A percentile compares a stretch with the other conserved stretches of the same genome.
These are phyloP conservation scores for Diplocarpon rosae DNA, from an alignment of 2,329 filamentous ascomycete genomes.

Conservation along the genomic window DNA sequence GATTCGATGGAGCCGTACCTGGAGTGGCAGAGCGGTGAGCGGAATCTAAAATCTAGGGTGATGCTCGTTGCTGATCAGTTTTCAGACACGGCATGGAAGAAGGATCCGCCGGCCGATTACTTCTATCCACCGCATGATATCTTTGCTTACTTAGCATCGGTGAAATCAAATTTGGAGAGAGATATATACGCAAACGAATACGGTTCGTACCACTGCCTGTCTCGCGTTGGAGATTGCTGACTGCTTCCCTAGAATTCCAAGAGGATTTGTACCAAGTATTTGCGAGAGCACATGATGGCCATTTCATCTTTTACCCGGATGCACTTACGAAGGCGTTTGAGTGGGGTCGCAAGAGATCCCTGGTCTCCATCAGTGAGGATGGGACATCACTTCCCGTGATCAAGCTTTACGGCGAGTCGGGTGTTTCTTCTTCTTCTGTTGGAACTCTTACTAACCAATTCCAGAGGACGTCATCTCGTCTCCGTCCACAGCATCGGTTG, in stretches of 20 bases:
- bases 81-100: conserved; percentile 28
- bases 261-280: conserved; percentile 41
- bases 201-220: not conserved
- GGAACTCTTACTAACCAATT: not conserved
- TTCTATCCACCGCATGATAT: conserved; percentile 38
- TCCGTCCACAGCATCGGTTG: conserved; percentile 34
- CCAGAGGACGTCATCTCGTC: conserved; percentile 33
- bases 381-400: conserved; percentile 47
- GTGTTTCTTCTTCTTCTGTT: not conserved
- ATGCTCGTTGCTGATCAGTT: conserved; percentile 3
- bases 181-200: conserved; percentile 41
- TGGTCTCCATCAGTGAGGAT: conserved; percentile 51
- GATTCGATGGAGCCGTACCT: conserved; percentile 22
- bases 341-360: conserved; percentile 35
- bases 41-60: not conserved
- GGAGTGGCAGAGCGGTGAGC: conserved; percentile 25
- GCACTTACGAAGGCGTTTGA: conserved; percentile 40
- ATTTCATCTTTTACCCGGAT: conserved; percentile 47
- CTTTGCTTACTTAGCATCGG: conserved; percentile 33
- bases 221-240: not conserved
- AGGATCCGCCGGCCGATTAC: conserved; percentile 41
- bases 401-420: conserved; percentile 36
- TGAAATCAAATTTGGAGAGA: conserved; percentile 32
- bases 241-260: conserved; percentile 11
- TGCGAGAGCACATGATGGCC: conserved; percentile 50